phyloP scores from a whole-genome alignment of 169 alveolate genomes.

The Babesia ovis region DNA sequence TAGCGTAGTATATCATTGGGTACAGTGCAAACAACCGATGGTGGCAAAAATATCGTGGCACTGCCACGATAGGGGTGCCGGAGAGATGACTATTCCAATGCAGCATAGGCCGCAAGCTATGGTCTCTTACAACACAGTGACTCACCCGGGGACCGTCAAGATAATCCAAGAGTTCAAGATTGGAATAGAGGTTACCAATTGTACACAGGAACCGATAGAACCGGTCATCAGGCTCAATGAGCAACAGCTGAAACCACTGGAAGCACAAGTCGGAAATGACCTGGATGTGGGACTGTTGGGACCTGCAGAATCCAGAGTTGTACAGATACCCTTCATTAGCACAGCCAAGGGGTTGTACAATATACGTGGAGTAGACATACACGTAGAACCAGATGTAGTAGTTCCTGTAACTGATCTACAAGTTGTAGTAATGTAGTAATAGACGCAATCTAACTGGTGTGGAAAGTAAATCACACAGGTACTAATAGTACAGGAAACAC shows the following conservation, averaged over 20 bases:
- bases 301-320: slow-evolving; percentile 5
- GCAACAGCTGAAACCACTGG: background rate
- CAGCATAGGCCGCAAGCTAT: background rate
- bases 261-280: slow-evolving; percentile 6
- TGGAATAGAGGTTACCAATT: background rate
- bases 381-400: background rate
- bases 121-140: slow-evolving; percentile 7
- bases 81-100: slow-evolving; percentile 21
- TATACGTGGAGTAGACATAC: slow-evolving; percentile 10
- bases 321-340: slow-evolving; percentile 38
- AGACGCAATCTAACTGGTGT: no score
- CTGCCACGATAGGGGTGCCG: slow-evolving; percentile 28
- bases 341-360: slow-evolving; percentile 1
- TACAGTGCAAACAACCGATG: background rate
- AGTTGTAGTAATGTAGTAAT: slow-evolving; percentile 7
- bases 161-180: slow-evolving; percentile 2
- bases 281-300: slow-evolving; percentile 7
- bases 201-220: background rate
- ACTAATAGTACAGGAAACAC: background rate
- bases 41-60: background rate
- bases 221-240: slow-evolving; percentile 10
- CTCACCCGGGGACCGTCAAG: slow-evolving; percentile 46
- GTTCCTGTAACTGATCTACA: slow-evolving; percentile 20
- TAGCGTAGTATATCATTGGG: slow-evolving; percentile 25
- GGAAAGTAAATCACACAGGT: background rate